These are phyloP conservation scores for Apostasia shenzhenica DNA, from an alignment of 106 monocot genomes.

Conservation along the genomic window DNA sequence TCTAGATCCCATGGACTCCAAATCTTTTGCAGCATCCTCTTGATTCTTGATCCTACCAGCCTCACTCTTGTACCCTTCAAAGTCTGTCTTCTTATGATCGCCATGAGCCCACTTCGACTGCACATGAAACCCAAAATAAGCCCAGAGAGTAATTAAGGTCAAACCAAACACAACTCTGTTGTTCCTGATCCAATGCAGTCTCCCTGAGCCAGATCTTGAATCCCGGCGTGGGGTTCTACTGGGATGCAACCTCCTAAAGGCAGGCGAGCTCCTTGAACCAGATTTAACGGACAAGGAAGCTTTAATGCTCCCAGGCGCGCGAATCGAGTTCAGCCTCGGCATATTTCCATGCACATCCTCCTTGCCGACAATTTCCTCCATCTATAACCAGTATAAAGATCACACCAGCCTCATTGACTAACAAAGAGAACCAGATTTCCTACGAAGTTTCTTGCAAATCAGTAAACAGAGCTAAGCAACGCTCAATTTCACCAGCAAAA, in stretches of 20 bases:
- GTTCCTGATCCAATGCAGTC: conserved; percentile 39
- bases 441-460: neutral
- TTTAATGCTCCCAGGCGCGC: conserved; percentile 37
- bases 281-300: conserved; percentile 45
- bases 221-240: conserved; percentile 51
- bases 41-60: conserved; percentile 4
- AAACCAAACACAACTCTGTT: conserved; percentile 63
- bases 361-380: conserved; percentile 38
- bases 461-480: neutral
- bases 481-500: neutral
- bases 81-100: conserved; percentile 39
- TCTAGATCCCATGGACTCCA: conserved; percentile 3
- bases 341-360: conserved; percentile 31
- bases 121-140: conserved; percentile 65
- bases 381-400: conserved; percentile 10
- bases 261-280: conserved; percentile 46
- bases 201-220: conserved; percentile 12
- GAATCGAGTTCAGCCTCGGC: conserved; percentile 21
- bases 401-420: neutral
- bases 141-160: conserved; percentile 61
- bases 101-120: conserved; percentile 82
- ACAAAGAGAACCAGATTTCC: neutral
- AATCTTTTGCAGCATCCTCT: conserved; percentile 9
- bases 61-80: conserved; percentile 40
- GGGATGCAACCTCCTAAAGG: conserved; percentile 35